Evolutionary conservation across 345 rosid genomes (phyloP).

Genomic region (Eucalyptus pauciflora): DNA sequence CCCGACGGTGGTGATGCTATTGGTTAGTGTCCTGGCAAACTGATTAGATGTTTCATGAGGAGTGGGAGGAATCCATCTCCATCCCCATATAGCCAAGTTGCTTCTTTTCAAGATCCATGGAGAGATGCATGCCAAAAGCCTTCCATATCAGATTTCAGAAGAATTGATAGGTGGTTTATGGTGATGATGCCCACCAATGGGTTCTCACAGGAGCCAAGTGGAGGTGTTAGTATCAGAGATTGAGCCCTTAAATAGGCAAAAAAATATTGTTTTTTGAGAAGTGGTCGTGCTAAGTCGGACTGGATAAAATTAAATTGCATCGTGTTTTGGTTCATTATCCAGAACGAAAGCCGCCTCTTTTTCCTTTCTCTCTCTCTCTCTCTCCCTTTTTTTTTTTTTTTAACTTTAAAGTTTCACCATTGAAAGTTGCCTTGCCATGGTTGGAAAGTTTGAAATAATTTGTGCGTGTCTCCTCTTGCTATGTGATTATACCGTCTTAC

Average conservation of each 20-base stretch:
- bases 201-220: constrained; percentile 15
- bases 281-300: neutral
- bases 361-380: too few relatives aligned
- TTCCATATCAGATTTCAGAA: constrained; percentile 17
- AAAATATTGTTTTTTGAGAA: neutral
- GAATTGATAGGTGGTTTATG: constrained; percentile 10
- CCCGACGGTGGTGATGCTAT: neutral
- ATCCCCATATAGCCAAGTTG: neutral
- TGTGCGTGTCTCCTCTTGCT: neutral
- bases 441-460: constrained; percentile 6
- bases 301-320: neutral
- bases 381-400: accelerated
- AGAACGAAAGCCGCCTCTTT: neutral
- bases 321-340: neutral
- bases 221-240: constrained; percentile 9
- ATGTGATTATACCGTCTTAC: constrained; percentile 4
- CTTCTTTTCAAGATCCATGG: constrained; percentile 17
- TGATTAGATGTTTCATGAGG: constrained; percentile 1
- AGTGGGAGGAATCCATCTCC: neutral
- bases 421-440: constrained; percentile 1
- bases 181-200: neutral
- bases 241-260: constrained; percentile 30
- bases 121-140: constrained; percentile 14
- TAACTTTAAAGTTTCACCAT: neutral
- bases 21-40: constrained; percentile 25